phyloP scores from a whole-genome alignment of 306 rosid genomes.

The Castanea mollissima region DNA sequence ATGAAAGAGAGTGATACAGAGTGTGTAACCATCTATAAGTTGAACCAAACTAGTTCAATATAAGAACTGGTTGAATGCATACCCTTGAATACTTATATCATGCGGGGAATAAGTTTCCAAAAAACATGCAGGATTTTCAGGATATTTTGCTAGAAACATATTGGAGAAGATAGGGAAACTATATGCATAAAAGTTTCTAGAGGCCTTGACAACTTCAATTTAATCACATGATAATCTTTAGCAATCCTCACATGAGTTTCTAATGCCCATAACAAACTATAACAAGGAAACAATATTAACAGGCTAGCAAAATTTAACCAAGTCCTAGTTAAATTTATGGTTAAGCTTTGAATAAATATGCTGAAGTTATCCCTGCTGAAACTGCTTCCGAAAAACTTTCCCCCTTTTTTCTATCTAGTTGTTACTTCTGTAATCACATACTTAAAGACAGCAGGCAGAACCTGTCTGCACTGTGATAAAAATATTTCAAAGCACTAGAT shows the following conservation, averaged over 20 bases:
- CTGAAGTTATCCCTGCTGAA: background rate
- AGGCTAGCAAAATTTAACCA: background rate
- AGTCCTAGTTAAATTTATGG: constrained; percentile 1
- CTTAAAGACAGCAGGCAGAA: background rate
- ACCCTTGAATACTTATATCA: background rate
- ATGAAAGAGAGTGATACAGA: background rate
- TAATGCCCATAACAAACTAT: background rate
- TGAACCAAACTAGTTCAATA: constrained; percentile 11
- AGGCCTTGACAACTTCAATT: background rate
- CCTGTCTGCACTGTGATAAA: background rate
- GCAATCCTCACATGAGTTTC: background rate
- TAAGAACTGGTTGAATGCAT: constrained; percentile 12
- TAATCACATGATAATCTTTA: constrained; percentile 2
- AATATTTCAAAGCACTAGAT: background rate
- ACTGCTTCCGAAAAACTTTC: background rate
- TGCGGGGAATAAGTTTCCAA: background rate
- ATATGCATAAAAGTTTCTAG: background rate
- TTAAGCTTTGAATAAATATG: constrained; percentile 13
- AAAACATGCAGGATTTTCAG: background rate
- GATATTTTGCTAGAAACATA: constrained; percentile 8
- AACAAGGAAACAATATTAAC: background rate
- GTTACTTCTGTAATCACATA: background rate
- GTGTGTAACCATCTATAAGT: background rate
- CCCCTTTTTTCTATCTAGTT: constrained; percentile 5
- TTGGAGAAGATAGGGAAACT: constrained; percentile 9